Percentiles rank a stretch among this genome's conserved stretches.
Conservation (phyloP, 2,329 filamentous ascomycete species). For the Aspergillus puulaauensis region DNA sequence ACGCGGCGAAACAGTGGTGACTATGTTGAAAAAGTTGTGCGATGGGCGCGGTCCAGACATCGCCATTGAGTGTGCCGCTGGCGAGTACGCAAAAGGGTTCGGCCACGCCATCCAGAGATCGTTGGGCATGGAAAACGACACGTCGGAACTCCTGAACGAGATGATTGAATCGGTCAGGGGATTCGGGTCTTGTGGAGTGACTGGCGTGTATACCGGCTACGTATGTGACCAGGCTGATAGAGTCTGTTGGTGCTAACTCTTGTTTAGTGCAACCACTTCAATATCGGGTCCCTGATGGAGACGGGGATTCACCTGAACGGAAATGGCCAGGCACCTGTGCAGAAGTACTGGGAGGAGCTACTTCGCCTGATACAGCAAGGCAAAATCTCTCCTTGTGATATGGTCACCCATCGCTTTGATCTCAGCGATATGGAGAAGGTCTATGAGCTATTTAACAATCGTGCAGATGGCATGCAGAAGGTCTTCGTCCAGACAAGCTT, state of each 20-base stretch:
- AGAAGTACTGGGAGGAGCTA: conserved; percentile 79
- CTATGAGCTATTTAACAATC: no score
- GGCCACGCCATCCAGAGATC: conserved; percentile 59
- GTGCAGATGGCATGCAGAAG: no score
- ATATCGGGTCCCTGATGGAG: conserved; percentile 81
- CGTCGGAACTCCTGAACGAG: conserved; percentile 62
- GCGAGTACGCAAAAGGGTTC: conserved; percentile 64
- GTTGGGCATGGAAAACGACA: conserved; percentile 77
- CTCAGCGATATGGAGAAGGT: no score
- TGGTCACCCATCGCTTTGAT: no score
- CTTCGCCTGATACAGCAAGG: conserved; percentile 58
- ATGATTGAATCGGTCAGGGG: conserved; percentile 55
- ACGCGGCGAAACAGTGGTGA: no score
- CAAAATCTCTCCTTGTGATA: no score
- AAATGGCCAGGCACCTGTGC: conserved; percentile 70
- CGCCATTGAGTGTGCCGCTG: conserved; percentile 66
- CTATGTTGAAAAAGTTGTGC: no score
- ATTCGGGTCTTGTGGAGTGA: conserved; percentile 70
- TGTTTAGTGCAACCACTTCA: no score
- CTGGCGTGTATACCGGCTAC: conserved; percentile 29
- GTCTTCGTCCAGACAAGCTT: no score
- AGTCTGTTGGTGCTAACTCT: no score
- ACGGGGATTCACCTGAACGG: conserved; percentile 76
- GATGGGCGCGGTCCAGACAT: conserved; percentile 58
- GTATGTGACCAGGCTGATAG: no score